phyloP scores from a whole-genome alignment of 1,284 basidiomycete genomes.

The Rhodotorula glutinis region DNA sequence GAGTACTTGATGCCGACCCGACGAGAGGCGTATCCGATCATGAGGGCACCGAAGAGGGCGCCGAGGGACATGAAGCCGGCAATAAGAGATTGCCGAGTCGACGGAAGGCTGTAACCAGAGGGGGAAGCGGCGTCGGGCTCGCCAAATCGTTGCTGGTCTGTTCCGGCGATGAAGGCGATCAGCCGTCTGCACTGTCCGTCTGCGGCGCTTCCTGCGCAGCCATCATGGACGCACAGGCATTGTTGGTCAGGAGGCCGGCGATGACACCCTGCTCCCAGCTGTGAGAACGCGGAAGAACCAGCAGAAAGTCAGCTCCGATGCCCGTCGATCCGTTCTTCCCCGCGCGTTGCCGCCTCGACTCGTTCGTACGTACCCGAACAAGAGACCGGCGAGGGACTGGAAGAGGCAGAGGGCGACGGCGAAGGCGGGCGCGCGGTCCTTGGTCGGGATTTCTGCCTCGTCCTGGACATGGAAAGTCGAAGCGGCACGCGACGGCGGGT shows the following conservation, averaged over 20 bases:
- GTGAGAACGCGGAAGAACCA: not conserved
- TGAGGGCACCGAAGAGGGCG: conserved; percentile 31
- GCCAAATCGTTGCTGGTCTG: conserved; percentile 35
- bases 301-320: not conserved
- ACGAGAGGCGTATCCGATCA: conserved; percentile 18
- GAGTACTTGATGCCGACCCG: conserved; percentile 34
- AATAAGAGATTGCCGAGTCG: conserved; percentile 37
- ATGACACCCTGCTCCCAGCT: conserved; percentile 38
- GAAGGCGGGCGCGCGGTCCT: conserved; percentile 36
- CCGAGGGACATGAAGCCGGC: conserved; percentile 35
- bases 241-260: conserved; percentile 25
- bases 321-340: not conserved
- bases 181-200: not conserved
- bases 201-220: not conserved
- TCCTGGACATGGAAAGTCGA: conserved; percentile 26
- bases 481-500: conserved; percentile 22
- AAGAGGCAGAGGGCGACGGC: conserved; percentile 38
- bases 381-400: conserved; percentile 35
- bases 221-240: conserved; percentile 20
- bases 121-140: conserved; percentile 21
- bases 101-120: conserved; percentile 30
- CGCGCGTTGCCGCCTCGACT: not conserved
- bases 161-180: not conserved
- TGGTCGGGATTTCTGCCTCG: conserved; percentile 15
- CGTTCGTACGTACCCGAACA: conserved; percentile 27